These are phyloP conservation scores for Myxozyma nipponensis DNA, from an alignment of 805 yeast species.

Conservation along the genomic window DNA sequence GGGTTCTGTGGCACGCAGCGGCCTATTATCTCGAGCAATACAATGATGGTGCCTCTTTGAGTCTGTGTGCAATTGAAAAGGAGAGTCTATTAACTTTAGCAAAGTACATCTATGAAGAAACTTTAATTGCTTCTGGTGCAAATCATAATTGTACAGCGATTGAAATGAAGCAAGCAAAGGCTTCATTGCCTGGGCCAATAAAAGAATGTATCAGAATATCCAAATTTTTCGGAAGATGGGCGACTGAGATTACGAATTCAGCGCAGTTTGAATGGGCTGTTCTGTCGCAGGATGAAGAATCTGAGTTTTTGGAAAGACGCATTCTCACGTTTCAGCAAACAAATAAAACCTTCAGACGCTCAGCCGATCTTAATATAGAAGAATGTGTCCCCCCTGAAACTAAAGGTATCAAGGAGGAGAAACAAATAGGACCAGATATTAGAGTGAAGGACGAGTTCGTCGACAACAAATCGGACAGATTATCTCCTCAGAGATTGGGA, in stretches of 20 bases:
- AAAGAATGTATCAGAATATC: slow-evolving; percentile 13
- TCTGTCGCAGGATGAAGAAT: slow-evolving; percentile 17
- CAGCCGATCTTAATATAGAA: not conserved
- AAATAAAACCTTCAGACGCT: slow-evolving; percentile 1
- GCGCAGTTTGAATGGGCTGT: slow-evolving; percentile 20
- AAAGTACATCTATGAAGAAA: slow-evolving; percentile 13
- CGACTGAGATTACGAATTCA: not conserved
- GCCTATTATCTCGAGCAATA: slow-evolving; percentile 39
- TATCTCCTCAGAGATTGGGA: not conserved
- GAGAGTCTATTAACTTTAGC: slow-evolving; percentile 14
- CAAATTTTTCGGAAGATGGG: slow-evolving; percentile 21
- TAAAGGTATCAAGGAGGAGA: not conserved
- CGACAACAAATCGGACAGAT: not conserved
- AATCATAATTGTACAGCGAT: slow-evolving; percentile 6
- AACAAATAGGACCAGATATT: not conserved
- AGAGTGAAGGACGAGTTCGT: not conserved
- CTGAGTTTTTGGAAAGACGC: not conserved
- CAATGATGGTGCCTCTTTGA: not conserved
- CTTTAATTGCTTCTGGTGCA: slow-evolving; percentile 13
- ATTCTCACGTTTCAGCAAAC: not conserved
- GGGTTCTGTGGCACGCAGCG: slow-evolving; percentile 65
- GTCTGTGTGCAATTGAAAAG: slow-evolving; percentile 1
- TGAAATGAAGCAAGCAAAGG: slow-evolving; percentile 21
- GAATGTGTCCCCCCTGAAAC: not conserved
- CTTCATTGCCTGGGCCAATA: slow-evolving; percentile 8